Conservation (phyloP, 2,329 filamentous ascomycete species). For the Aspergillus flavus region DNA sequence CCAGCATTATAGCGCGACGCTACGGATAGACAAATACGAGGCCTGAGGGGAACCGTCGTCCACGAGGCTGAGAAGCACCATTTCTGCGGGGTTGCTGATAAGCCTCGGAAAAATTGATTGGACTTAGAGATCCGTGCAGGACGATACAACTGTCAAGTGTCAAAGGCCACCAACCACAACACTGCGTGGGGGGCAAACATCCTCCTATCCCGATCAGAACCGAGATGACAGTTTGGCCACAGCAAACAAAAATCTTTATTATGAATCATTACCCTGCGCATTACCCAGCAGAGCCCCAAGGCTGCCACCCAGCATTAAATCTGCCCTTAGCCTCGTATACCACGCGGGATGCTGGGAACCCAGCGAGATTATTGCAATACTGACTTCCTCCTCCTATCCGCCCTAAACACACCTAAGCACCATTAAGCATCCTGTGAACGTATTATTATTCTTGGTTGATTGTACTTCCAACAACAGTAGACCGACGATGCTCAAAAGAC, state of each 20-base stretch:
- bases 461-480: background rate
- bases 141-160: background rate
- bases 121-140: background rate
- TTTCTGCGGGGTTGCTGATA: background rate
- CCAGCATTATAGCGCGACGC: background rate
- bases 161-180: background rate
- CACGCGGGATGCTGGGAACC: background rate
- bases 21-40: background rate
- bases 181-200: background rate
- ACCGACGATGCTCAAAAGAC: background rate
- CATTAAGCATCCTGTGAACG: background rate
- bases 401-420: background rate
- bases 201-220: background rate
- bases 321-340: background rate
- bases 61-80: background rate
- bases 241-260: background rate
- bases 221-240: background rate
- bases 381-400: background rate
- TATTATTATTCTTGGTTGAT: background rate
- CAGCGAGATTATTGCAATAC: background rate
- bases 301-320: background rate
- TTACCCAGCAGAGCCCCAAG: slow-evolving; percentile 1
- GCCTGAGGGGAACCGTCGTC: background rate
- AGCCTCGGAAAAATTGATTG: background rate
- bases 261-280: background rate